Percentiles rank a stretch among this genome's conserved stretches.
Conservation (phyloP, 768 basidiomycete genomes). For the Boletus rubroflammeus region DNA sequence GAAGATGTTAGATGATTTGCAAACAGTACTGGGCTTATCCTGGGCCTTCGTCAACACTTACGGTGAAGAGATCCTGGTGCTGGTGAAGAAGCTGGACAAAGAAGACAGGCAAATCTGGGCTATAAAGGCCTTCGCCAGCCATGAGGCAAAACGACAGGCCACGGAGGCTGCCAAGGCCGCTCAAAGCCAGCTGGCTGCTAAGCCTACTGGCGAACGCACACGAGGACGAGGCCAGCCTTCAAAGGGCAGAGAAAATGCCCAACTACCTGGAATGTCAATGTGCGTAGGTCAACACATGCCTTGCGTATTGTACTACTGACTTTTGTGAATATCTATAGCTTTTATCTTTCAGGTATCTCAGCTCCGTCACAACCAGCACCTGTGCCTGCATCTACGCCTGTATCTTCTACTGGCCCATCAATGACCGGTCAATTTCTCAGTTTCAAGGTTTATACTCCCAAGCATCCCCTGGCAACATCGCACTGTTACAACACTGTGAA, state of each 20-base stretch:
- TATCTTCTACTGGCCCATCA: not conserved
- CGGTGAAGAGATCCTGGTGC: too few species aligned
- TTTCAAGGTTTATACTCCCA: not conserved
- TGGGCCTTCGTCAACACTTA: too few species aligned
- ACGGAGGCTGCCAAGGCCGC: not conserved
- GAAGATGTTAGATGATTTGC: too few species aligned
- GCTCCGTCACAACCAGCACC: not conserved
- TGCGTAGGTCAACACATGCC: not conserved
- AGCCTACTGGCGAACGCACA: fast-evolving
- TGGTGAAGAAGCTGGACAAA: too few species aligned
- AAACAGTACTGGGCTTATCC: too few species aligned
- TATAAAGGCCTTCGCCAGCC: too few species aligned
- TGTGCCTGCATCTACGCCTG: too few species aligned
- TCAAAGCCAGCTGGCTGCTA: not conserved
- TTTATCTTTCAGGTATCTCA: not conserved
- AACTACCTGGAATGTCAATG: not conserved
- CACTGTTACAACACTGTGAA: not conserved
- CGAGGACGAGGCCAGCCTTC: not conserved
- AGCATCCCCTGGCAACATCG: too few species aligned
- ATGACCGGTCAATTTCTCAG: not conserved
- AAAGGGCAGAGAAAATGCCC: not conserved
- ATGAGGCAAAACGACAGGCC: not conserved
- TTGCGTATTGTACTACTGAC: not conserved
- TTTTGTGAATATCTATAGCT: not conserved
- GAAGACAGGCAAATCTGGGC: too few species aligned